phyloP scores from a whole-genome alignment of 2,329 filamentous ascomycete genomes.

The Dendrostoma leiphaemia region DNA sequence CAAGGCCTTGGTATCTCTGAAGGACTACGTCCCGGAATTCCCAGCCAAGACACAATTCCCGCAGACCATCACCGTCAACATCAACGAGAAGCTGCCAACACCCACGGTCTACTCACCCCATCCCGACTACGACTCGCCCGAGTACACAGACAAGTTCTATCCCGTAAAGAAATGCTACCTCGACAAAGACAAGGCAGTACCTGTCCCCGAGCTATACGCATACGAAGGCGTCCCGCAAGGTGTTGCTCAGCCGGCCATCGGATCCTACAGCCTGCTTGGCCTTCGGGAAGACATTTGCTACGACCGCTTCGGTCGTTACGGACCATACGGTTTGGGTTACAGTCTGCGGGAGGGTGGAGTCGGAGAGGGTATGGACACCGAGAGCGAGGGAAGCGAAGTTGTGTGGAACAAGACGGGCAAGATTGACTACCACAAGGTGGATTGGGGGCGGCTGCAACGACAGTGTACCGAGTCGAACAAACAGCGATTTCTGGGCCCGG shows the following conservation, averaged over 20 bases:
- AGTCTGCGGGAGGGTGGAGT: slow-evolving; percentile 68
- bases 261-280: slow-evolving; percentile 73
- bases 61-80: slow-evolving; percentile 32
- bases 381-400: slow-evolving; percentile 63
- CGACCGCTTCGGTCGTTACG: slow-evolving; percentile 80
- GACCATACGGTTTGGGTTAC: slow-evolving; percentile 86
- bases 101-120: slow-evolving; percentile 66
- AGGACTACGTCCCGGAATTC: slow-evolving; percentile 71
- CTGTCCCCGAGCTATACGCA: slow-evolving; percentile 61
- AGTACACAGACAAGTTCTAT: slow-evolving; percentile 52
- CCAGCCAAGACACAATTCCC: slow-evolving; percentile 41
- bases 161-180: slow-evolving; percentile 61
- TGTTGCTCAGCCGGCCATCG: slow-evolving; percentile 74
- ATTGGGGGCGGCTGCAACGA: slow-evolving; percentile 55
- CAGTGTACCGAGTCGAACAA: slow-evolving; percentile 60
- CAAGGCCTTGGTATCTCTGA: slow-evolving; percentile 62
- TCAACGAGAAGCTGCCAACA: slow-evolving; percentile 37
- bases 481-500: slow-evolving; percentile 54
- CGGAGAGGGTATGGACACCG: slow-evolving; percentile 69
- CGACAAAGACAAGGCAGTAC: slow-evolving; percentile 56
- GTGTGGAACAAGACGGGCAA: slow-evolving; percentile 55
- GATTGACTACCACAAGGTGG: slow-evolving; percentile 53
- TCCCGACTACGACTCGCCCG: slow-evolving; percentile 56
- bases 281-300: slow-evolving; percentile 80
- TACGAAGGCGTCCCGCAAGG: slow-evolving; percentile 71